Evolutionary conservation across 768 basidiomycete genomes (phyloP), one percentile per base, ranked within the genome.

Genomic region (Serpula lacrymans): DNA sequence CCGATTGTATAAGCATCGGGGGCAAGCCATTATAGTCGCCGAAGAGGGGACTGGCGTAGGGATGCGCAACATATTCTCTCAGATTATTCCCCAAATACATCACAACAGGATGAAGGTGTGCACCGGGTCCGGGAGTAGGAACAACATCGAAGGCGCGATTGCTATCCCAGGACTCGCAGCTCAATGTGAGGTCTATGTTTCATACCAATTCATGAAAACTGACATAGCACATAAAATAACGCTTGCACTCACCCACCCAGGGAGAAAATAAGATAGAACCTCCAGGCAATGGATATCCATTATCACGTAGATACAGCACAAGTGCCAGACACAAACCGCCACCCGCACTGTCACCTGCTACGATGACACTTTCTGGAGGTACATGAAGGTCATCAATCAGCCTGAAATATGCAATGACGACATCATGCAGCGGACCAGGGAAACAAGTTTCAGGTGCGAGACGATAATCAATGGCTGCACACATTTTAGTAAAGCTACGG

Each of bases 81-180:
- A 85, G 75, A 27, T 77, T 68, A 48, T 82, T 84, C 12, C 94
- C 95, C 10, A 98, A 81, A 55, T 97, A 96, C 53, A 94, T 84
- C n/a, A 80, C 78, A 38, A 99, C 84, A 1, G 95, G 95, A 57
- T 98, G 88, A 55, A 97, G 73, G 59, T 94, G 92, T 54, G 91
- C 88, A 43, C 82, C 82, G 1, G 69, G 67, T 14, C 72, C 65
- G 4, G 88, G 88, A 34, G 72, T 71, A 3, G 88, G 84, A 1
- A 93, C 78, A 32, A 94, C 81, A 59, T 93, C 91, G 59, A 72
- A 93, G n/a, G 73, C 65, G 20, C 85, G 81, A 60, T 97, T 97
- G 41, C 86, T 88, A 22, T 95, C 91, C 91, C 95, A 98, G n/a
- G 92, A 95, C 41, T 93, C 89, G 59, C 93, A 97, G 50, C 91